These are phyloP conservation scores for Populus ilicifolia DNA, from an alignment of 345 rosid genomes.

Conservation along the genomic window DNA sequence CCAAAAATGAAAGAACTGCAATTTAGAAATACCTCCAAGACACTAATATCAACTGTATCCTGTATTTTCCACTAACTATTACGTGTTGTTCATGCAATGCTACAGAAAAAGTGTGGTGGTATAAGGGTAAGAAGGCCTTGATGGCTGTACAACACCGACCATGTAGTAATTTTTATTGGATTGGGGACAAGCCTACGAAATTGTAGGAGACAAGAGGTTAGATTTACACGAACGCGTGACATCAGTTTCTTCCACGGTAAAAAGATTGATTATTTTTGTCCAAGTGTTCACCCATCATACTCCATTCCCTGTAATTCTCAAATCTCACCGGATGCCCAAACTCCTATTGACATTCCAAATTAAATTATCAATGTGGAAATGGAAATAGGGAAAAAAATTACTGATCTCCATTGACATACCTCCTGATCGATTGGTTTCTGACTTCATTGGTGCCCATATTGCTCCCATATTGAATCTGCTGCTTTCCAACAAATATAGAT, in stretches of 20 bases:
- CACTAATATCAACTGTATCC: neutral
- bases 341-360: conserved; percentile 41
- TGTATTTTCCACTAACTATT: conserved; percentile 13
- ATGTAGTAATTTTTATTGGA: conserved; percentile 10
- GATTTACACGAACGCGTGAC: conserved; percentile 14
- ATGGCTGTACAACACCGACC: conserved; percentile 38
- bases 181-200: conserved; percentile 5
- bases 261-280: conserved; percentile 5
- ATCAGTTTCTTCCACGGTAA: conserved; percentile 13
- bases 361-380: neutral
- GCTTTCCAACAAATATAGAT: conserved; percentile 33
- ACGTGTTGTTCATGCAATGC: neutral
- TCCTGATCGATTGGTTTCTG: conserved; percentile 33
- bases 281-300: conserved; percentile 6
- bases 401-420: conserved; percentile 30
- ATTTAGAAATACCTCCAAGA: neutral
- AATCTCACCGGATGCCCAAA: conserved; percentile 51
- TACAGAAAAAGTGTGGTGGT: conserved; percentile 2
- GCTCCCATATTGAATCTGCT: conserved; percentile 34
- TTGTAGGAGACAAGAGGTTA: conserved; percentile 10
- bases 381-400: neutral
- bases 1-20: neutral
- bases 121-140: conserved; percentile 1
- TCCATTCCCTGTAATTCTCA: conserved; percentile 27
- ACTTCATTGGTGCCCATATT: conserved; percentile 34